Evolutionary conservation across 2,329 filamentous ascomycete genomes (phyloP), one percentile per base, ranked within the genome.

Genomic region (Fusarium coffeatum): DNA sequence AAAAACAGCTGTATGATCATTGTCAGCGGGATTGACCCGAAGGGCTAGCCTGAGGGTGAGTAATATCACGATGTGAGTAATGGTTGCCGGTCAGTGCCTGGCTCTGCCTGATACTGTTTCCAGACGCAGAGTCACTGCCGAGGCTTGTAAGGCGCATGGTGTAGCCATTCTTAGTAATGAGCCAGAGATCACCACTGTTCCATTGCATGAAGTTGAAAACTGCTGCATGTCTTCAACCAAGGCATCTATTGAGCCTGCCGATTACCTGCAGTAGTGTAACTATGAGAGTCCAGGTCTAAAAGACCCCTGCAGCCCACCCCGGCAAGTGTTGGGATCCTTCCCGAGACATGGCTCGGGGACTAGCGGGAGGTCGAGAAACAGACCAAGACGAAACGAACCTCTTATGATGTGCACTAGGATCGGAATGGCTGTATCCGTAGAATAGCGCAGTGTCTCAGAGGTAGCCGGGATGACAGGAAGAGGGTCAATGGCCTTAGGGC

Each of bases 401-500:
- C 28, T 50, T 46, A 16, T 37, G 34, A 53, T 53, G 49, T 27
- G 42, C 64, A 67, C 55, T 42, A 64, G 53, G 45, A 49, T 66
- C 54, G 47, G 55, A 49, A 41, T 41, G 57, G 54, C 45, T 64
- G 34, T 64, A 61, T 66, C 48, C 47, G 51, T 37, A 48, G 32
- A 13, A 53, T 25, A 53, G 23, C n/a, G 32, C 34, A 41, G 40
- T 49, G 65, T 60, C 51, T 48, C 43, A 56, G 69, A 74, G 62
- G 68, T 59, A 72, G 55, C 68, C 72, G 30, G 59, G 58, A 60
- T 64, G 67, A 64, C 58, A 62, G 47, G 59, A 65, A 41, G 49
- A 61, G 54, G 59, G 55, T 58, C 64, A 42, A 41, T 51, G 27
- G 27, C 22, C 15, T 53, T 58, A 54, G 42, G 40, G 49, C 56